A percentile compares a stretch with the other conserved stretches of the same genome.
Conservation (phyloP, 495 filamentous ascomycete genomes). For the Xylaria intraflava region DNA sequence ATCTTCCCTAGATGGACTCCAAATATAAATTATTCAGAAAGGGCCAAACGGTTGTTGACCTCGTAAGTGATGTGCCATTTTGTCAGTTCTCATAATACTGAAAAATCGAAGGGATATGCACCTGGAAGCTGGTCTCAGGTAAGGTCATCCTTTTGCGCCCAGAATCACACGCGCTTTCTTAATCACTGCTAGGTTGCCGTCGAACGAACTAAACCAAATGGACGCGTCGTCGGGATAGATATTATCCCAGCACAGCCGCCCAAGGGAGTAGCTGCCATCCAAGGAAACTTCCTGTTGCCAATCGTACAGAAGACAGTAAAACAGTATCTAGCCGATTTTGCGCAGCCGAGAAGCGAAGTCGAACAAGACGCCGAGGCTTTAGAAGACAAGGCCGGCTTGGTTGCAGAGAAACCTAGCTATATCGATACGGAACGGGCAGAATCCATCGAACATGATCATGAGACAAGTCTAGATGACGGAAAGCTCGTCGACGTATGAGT, state of each 20-base stretch:
- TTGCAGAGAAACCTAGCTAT: constrained; percentile 41
- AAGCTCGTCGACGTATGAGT: constrained; percentile 66
- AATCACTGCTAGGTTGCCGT: constrained; percentile 61
- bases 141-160: constrained; percentile 3
- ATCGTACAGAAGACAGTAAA: constrained; percentile 67
- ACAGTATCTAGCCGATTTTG: constrained; percentile 59
- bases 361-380: constrained; percentile 9
- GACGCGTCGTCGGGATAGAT: constrained; percentile 83
- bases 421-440: constrained; percentile 46
- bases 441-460: constrained; percentile 25
- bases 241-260: constrained; percentile 88
- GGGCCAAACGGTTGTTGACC: constrained; percentile 82
- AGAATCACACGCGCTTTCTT: not conserved
- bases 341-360: constrained; percentile 31
- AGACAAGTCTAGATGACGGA: constrained; percentile 25
- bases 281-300: constrained; percentile 79
- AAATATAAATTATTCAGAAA: constrained; percentile 69
- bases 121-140: constrained; percentile 94
- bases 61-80: constrained; percentile 44
- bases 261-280: constrained; percentile 80
- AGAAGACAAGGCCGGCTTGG: constrained; percentile 14
- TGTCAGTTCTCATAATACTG: not conserved
- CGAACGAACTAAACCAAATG: constrained; percentile 64
- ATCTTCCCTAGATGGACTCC: constrained; percentile 57
- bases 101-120: constrained; percentile 66